Conservation (phyloP, 208 protist species). For the Herpetomonas samuelpessoai region DNA sequence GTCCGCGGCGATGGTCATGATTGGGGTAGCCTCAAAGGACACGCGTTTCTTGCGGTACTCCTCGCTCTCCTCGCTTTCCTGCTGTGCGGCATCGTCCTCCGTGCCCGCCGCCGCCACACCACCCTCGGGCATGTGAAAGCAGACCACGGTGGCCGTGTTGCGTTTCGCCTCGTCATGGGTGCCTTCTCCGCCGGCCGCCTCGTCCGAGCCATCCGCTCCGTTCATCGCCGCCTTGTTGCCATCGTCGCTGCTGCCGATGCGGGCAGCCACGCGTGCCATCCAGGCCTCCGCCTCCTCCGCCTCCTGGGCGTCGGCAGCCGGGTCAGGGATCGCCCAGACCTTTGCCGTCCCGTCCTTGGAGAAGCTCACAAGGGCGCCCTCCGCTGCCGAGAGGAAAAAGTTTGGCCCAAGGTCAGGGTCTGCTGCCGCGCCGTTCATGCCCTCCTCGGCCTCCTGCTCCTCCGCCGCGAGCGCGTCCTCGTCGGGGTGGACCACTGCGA, state of each 20-base stretch:
- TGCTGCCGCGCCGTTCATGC: conserved; percentile 19
- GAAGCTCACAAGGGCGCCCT: too few relatives aligned
- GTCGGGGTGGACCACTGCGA: conserved; percentile 17
- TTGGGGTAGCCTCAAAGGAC: too few relatives aligned
- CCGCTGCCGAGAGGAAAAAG: conserved; percentile 59
- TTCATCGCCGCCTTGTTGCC: conserved; percentile 6
- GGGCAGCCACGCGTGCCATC: too few relatives aligned
- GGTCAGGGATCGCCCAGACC: conserved; percentile 70
- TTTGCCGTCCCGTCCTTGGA: conserved; percentile 50
- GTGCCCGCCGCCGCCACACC: not conserved
- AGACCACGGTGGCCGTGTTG: not conserved
- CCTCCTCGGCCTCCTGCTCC: conserved; percentile 32
- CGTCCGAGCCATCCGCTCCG: not conserved
- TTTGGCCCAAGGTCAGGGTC: conserved; percentile 9
- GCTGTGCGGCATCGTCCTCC: not conserved
- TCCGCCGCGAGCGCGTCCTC: conserved; percentile 8
- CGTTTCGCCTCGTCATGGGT: conserved; percentile 3
- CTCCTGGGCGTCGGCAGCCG: conserved; percentile 1
- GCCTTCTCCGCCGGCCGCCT: conserved; percentile 3
- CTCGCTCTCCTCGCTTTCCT: not conserved
- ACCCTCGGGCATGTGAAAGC: too few relatives aligned
- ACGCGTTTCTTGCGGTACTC: conserved; percentile 1
- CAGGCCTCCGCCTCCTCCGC: conserved; percentile 18
- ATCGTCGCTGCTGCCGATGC: too few relatives aligned
- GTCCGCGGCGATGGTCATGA: not conserved